Percentiles rank a stretch among this genome's conserved stretches.
phyloP scores from a whole-genome alignment of 441 rosid genomes.

The Erodium moschatum region DNA sequence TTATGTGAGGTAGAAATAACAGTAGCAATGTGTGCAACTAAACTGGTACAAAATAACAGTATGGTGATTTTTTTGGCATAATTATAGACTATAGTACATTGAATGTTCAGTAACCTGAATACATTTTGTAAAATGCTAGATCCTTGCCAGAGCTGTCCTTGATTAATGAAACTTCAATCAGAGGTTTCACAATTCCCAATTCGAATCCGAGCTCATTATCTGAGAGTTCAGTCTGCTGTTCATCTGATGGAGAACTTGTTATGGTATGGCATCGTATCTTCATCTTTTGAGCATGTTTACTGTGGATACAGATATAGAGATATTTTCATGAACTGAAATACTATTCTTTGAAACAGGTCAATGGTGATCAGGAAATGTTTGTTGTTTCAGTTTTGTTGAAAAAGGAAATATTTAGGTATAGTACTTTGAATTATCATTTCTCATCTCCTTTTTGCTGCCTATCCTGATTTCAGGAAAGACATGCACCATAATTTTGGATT shows the following conservation, averaged over 20 bases:
- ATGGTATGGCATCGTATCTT: conserved; percentile 40
- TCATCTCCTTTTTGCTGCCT: background rate
- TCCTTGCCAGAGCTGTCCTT: conserved; percentile 70
- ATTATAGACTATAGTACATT: background rate
- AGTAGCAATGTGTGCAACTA: background rate
- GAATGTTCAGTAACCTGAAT: conserved; percentile 8
- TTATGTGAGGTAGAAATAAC: background rate
- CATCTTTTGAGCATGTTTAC: conserved; percentile 15
- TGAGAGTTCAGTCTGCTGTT: conserved; percentile 47
- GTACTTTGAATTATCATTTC: background rate
- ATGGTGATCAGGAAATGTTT: conserved; percentile 65
- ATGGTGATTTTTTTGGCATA: background rate
- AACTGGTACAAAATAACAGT: background rate
- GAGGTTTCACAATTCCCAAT: conserved; percentile 49
- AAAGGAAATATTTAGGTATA: conserved; percentile 52
- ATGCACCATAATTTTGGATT: background rate
- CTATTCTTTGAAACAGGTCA: conserved; percentile 40
- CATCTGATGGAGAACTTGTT: conserved; percentile 64
- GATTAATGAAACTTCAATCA: conserved; percentile 51
- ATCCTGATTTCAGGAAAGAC: background rate
- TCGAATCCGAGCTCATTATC: conserved; percentile 40
- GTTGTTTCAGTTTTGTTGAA: conserved; percentile 48
- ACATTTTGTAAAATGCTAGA: conserved; percentile 30
- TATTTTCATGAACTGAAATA: conserved; percentile 10
- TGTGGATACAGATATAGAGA: background rate